These are phyloP conservation scores for Sugiyamaella pinicola DNA, from an alignment of 1,139 yeast genomes.

Conservation along the genomic window DNA sequence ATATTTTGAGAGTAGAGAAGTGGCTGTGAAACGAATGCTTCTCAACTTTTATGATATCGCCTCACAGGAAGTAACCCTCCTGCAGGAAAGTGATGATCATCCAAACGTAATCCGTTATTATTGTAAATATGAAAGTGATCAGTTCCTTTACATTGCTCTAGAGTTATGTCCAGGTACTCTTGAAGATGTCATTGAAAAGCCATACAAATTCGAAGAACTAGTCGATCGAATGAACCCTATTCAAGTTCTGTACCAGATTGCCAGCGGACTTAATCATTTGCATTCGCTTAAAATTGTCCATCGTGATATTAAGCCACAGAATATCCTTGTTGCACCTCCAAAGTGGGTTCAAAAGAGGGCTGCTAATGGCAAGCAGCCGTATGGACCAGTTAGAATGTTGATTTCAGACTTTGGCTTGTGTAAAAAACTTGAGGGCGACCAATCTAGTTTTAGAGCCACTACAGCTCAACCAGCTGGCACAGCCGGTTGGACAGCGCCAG, in stretches of 20 bases:
- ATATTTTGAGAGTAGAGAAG: slow-evolving; percentile 86
- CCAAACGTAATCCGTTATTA: slow-evolving; percentile 92
- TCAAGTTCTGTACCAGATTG: slow-evolving; percentile 71
- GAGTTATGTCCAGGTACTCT: slow-evolving; percentile 89
- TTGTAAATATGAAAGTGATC: slow-evolving; percentile 86
- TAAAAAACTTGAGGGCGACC: slow-evolving; percentile 86
- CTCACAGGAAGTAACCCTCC: slow-evolving; percentile 82
- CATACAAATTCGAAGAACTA: slow-evolving; percentile 41
- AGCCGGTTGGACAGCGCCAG: slow-evolving; percentile 99
- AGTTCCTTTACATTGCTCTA: slow-evolving; percentile 87
- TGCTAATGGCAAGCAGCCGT: slow-evolving; percentile 29
- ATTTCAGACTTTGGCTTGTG: slow-evolving; percentile 97
- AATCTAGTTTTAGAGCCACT: slow-evolving; percentile 90
- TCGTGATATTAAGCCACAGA: slow-evolving; percentile 94
- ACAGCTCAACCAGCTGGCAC: slow-evolving; percentile 96
- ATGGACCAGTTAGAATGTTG: slow-evolving; percentile 60
- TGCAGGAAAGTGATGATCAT: slow-evolving; percentile 95
- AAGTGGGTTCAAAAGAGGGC: slow-evolving; percentile 42
- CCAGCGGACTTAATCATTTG: slow-evolving; percentile 81
- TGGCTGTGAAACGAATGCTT: slow-evolving; percentile 93
- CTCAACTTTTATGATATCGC: slow-evolving; percentile 93
- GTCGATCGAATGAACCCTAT: slow-evolving; percentile 49
- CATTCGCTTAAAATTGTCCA: slow-evolving; percentile 93
- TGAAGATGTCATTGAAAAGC: slow-evolving; percentile 66
- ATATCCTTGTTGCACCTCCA: slow-evolving; percentile 80